Percentiles rank a stretch among this genome's conserved stretches.
Evolutionary conservation across 164 flowering plant genomes (phyloP).

Genomic region (Chloranthus sessilifolius): DNA sequence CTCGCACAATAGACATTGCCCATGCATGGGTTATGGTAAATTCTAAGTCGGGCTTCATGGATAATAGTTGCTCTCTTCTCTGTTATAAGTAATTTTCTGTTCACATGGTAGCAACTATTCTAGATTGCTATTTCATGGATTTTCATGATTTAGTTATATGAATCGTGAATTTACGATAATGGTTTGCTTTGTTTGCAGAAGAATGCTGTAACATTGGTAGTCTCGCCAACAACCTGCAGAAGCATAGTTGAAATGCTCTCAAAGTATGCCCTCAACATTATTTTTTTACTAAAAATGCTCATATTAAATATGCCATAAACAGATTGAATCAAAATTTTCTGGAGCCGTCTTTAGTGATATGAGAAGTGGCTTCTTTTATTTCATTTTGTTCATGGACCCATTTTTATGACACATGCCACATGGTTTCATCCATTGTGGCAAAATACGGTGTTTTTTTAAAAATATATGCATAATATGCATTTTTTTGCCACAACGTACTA

Average conservation of each 20-base stretch:
- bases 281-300: slow-evolving; percentile 4
- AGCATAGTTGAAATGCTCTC: slow-evolving; percentile 65
- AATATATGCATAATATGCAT: no score
- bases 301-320: no score
- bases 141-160: neutral
- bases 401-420: no score
- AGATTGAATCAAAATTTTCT: no score
- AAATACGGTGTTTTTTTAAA: no score
- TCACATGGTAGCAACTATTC: neutral
- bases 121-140: no score
- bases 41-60: slow-evolving; percentile 1
- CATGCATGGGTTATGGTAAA: slow-evolving; percentile 89
- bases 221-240: slow-evolving; percentile 58
- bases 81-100: neutral
- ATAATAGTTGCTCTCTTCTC: neutral
- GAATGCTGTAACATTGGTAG: slow-evolving; percentile 60
- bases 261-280: slow-evolving; percentile 43
- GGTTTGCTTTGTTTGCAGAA: slow-evolving; percentile 39
- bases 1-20: slow-evolving; percentile 84
- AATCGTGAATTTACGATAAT: neutral
- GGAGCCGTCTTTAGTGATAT: no score
- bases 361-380: no score
- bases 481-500: no score
- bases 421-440: no score
- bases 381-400: no score